Evolutionary conservation across 148 eudicot species (phyloP).

Genomic region (Dysphania ambrosioides): DNA sequence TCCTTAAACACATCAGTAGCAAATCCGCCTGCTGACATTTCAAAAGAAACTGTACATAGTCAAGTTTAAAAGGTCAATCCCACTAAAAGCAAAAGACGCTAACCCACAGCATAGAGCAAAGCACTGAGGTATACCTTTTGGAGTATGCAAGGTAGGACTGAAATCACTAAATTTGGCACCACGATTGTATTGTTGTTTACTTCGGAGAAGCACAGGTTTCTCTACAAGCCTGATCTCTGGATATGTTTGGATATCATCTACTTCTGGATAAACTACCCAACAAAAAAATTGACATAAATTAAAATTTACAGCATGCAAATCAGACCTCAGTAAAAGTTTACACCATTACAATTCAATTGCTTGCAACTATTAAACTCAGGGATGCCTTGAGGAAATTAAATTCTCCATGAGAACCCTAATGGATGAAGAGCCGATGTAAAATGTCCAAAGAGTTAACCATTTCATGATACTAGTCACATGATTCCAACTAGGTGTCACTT

Average conservation of each 20-base stretch:
- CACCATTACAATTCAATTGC: not conserved
- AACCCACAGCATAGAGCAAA: not conserved
- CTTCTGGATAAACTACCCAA: slow-evolving; percentile 25
- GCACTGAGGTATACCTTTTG: slow-evolving; percentile 33
- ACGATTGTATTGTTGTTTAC: slow-evolving; percentile 34
- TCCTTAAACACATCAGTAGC: slow-evolving; percentile 30
- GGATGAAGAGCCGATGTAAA: not conserved
- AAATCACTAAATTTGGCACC: slow-evolving; percentile 25
- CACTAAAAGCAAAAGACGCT: slow-evolving; percentile 5
- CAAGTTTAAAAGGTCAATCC: not conserved
- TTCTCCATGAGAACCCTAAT: not conserved
- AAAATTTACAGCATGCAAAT: slow-evolving; percentile 1
- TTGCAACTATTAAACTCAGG: not conserved
- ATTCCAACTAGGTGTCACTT: not conserved
- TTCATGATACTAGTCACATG: not conserved
- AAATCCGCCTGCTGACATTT: slow-evolving; percentile 42
- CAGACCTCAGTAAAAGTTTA: not conserved
- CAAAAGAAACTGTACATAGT: not conserved
- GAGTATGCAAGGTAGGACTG: slow-evolving; percentile 39
- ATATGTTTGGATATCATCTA: slow-evolving; percentile 27
- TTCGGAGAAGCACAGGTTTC: slow-evolving; percentile 30
- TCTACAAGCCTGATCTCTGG: slow-evolving; percentile 32
- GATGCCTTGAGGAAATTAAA: not conserved
- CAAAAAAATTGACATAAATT: not conserved
- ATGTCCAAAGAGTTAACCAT: not conserved